Percentiles rank a stretch among this genome's conserved stretches.
Conservation (phyloP, 805 yeast genomes). For the Scheffersomyces stipitis region DNA sequence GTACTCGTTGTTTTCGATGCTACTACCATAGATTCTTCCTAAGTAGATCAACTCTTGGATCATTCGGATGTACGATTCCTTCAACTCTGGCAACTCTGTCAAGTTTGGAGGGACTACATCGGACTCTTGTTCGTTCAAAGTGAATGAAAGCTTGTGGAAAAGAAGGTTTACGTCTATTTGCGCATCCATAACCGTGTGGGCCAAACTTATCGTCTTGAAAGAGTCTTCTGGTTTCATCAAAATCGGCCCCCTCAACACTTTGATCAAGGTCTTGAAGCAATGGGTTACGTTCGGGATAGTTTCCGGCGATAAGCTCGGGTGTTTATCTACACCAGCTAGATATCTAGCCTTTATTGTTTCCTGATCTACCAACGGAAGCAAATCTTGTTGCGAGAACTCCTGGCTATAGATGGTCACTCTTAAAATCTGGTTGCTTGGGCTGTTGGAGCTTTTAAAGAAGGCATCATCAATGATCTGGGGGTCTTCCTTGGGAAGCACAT, state of each 20-base stretch:
- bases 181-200: slow-evolving; percentile 53
- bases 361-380: slow-evolving; percentile 43
- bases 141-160: slow-evolving; percentile 47
- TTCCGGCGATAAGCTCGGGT: slow-evolving; percentile 27
- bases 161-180: slow-evolving; percentile 58
- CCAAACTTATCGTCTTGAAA: slow-evolving; percentile 53
- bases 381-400: slow-evolving; percentile 50
- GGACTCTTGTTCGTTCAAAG: slow-evolving; percentile 21
- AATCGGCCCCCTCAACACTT: slow-evolving; percentile 69
- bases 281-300: slow-evolving; percentile 52
- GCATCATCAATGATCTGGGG: slow-evolving; percentile 32
- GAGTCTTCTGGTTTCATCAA: slow-evolving; percentile 42
- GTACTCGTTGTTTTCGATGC: slow-evolving; percentile 20
- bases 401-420: slow-evolving; percentile 53
- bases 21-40: slow-evolving; percentile 17
- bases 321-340: slow-evolving; percentile 25
- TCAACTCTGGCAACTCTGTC: slow-evolving; percentile 16
- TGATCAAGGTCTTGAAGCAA: slow-evolving; percentile 61
- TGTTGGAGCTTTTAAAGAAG: slow-evolving; percentile 26
- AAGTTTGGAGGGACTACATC: slow-evolving; percentile 52
- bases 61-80: slow-evolving; percentile 56
- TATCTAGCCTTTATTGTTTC: slow-evolving; percentile 55
- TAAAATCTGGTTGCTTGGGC: slow-evolving; percentile 30
- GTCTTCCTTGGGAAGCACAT: background rate
- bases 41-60: slow-evolving; percentile 51